Evolutionary conservation across 2,329 filamentous ascomycete species (phyloP), one percentile per base, ranked within the genome.

Genomic region (Trichophyton equinum): DNA sequence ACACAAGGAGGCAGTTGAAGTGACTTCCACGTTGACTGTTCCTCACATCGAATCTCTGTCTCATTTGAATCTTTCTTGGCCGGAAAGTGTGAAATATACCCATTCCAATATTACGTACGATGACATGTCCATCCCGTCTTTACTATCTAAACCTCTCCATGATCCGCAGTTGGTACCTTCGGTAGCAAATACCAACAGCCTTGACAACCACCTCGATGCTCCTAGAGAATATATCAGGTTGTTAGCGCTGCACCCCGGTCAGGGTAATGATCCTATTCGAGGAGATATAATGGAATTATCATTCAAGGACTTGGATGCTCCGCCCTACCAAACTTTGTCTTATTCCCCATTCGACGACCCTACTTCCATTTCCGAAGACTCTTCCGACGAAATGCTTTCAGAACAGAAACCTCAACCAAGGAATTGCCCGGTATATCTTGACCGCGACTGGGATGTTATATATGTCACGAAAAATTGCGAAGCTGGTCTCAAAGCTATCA

Each of bases 251-350:
- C 25, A 11, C n/a, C 51, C 51, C 20, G 27, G 27, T 6, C 27
- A 55, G 27, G 7, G n/a, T 4, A 15, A 33, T 20, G 51, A 25
- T 9, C 51, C 51, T 5, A 33, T 55, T 9, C 51, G 33, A 9
- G 51, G 51, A 36, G n/a, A 33, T 20, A 7, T 55, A 36, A 15
- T 36, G n/a, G 2, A 36, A 3, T 22, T 36, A 36, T 33, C 51
- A 3, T 36, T 55, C 3, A 55, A 20, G 33, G 4, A 25, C 30
- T 5, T 25, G 11, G 8, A 42, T 1, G 4, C 36, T 36, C 47
- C 47, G 9, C n/a, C 57, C 11, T 63, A 61, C 18, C 60, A 60
- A 53, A 44, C 60, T 18, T 13, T 62, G 22, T 63, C 60, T 15
- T 63, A 62, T 58, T 38, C 33, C 9, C 33, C 33, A 38, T 38